These are phyloP conservation scores for Pseudogymnoascus sp. DNA, from an alignment of 2,329 filamentous ascomycete genomes.

Conservation along the genomic window DNA sequence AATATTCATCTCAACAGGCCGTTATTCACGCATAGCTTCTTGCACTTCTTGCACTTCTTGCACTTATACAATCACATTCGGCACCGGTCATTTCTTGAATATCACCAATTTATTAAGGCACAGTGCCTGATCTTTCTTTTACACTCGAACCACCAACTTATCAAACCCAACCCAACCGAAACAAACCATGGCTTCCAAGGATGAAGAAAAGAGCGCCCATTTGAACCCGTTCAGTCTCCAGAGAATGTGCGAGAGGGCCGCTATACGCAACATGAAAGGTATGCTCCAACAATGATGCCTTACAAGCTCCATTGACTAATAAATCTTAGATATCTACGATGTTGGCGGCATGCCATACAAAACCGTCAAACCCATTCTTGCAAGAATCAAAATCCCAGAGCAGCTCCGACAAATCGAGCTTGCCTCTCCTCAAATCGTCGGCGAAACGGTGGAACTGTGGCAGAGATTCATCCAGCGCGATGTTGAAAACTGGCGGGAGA, in stretches of 20 bases:
- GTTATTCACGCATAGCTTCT: neutral
- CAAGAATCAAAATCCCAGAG: conserved; percentile 60
- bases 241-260: neutral
- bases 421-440: conserved; percentile 67
- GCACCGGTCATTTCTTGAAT: neutral
- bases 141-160: neutral
- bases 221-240: neutral
- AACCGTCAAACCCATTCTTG: conserved; percentile 58
- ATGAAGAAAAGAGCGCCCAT: neutral
- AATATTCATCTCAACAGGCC: neutral
- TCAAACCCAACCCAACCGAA: neutral
- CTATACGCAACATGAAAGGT: conserved; percentile 1
- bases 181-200: neutral
- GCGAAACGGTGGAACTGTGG: conserved; percentile 68
- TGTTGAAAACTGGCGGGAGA: conserved; percentile 55
- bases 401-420: conserved; percentile 70
- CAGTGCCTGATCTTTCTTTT: neutral
- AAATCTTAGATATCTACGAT: conserved; percentile 48
- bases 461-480: conserved; percentile 68
- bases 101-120: neutral
- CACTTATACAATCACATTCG: neutral
- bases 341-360: conserved; percentile 65
- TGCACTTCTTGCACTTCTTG: neutral
- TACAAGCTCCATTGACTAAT: neutral
- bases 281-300: neutral